Evolutionary conservation across 208 protist genomes (phyloP).

Genomic region (Crithidia thermophila): DNA sequence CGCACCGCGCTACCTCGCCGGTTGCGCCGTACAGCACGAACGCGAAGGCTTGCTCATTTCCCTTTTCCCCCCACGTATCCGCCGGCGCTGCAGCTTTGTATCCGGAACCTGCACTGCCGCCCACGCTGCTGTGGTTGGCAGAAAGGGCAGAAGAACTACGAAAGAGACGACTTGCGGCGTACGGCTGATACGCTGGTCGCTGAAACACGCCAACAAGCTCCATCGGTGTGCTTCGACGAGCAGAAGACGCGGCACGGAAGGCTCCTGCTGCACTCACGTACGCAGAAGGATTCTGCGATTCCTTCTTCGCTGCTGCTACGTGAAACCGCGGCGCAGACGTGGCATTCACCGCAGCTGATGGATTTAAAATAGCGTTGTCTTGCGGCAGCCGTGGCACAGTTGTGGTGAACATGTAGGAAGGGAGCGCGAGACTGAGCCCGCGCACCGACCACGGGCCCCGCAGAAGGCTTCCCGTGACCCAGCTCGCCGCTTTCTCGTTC

Average conservation of each 20-base stretch:
- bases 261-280: not conserved
- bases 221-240: not conserved
- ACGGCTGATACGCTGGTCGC: conserved; percentile 24
- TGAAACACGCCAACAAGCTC: conserved; percentile 28
- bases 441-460: conserved; percentile 29
- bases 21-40: conserved; percentile 22
- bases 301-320: not conserved
- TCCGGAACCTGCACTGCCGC: too few relatives aligned
- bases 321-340: not conserved
- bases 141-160: conserved; percentile 6
- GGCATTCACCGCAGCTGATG: not conserved
- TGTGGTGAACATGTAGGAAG: conserved; percentile 21
- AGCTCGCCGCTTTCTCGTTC: not conserved
- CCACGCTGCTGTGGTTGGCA: not conserved
- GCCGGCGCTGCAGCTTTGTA: too few relatives aligned
- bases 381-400: not conserved
- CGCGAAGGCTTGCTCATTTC: conserved; percentile 6
- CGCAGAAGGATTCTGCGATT: not conserved
- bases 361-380: not conserved
- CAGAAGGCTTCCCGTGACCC: conserved; percentile 4
- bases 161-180: conserved; percentile 13
- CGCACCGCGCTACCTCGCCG: conserved; percentile 22
- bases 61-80: conserved; percentile 1
- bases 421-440: conserved; percentile 22
- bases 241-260: conserved; percentile 8